Base-by-base conservation (phyloP, 2,329 filamentous ascomycete species). In the Botrytis paeoniae region DNA sequence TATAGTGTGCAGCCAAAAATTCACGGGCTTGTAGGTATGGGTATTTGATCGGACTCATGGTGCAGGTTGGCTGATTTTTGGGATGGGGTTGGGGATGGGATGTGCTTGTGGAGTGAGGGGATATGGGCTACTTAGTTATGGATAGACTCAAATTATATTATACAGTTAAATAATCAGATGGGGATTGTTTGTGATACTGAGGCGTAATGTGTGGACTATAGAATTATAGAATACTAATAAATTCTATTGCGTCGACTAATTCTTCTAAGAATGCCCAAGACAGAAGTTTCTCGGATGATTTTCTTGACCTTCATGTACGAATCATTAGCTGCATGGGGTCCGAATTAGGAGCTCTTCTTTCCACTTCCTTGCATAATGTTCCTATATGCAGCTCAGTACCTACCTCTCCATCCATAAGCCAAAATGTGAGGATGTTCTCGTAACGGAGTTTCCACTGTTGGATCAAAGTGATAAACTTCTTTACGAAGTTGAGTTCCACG, bases 121-220 rank as follows among this genome's bases (percentile, higher is more conserved):
- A 8, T 14, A n/a, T 37, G 35, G 45, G 48, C 29, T 32, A 9
- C 48, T 54, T 32, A 7, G 48, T 68, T 54, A 68, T 68, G 65
- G 65, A 57, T 68, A 68, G 29, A 51, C n/a, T 68, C 48, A 35
- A 22, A 66, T 57, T 57, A 57, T 57, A 68, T n/a, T 41, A 48
- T 48, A 48, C 45, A 48, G 16, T 57, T 41, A 22, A 68, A 68
- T 41, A 51, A 37, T 66, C 45, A 51, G n/a, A 51, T 54, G 25
- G 20, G 4, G 41, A 35, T 37, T n/a, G 22, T 48, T 10, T 4
- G 22, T 25, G 14, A 25, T 35, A 8, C 5, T 51, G 14, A 18
- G 45, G 25, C 16, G 63, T 2, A 16, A 66, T 32, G n/a, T 51
- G 32, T 62, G 37, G 16, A 18, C n/a, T n/a, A n/a, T n/a, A n/a